Evolutionary conservation across 495 filamentous ascomycete species (phyloP), one percentile per base, ranked within the genome.

Genomic region (Xylaria sp.): DNA sequence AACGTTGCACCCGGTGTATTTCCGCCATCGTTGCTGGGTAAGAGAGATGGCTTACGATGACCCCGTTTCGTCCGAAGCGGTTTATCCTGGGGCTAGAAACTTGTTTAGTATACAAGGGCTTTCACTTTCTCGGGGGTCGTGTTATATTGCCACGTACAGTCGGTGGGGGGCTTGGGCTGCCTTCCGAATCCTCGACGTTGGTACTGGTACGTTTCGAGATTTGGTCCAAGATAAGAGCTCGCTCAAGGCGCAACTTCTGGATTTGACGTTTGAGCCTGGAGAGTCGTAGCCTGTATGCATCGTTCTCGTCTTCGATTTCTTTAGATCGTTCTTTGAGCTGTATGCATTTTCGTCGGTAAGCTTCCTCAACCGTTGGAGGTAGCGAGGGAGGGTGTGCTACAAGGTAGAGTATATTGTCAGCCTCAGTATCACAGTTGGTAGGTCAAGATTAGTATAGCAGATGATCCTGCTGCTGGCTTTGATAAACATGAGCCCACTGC

Each of bases 331-430:
- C 90, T 81, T 96, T 97, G 24, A 99, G 89, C 73, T 96, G 91
- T 82, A 97, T 94, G 80, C 97, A 98, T 88, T 99, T 99, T 75
- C 91, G 89, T 75, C 95, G 93, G 83, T 99, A 99, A 67, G 95
- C 94, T 76, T 93, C 90, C 82, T 99, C 97, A 55, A 98, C 93
- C 37, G 95, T 97, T 24, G 96, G 95, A 17, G 96, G 94, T n/a
- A 95, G 88, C 44, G 90, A 80, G 1, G 90, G 88, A 31, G 90
- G 87, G 58, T 84, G 79, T 68, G 85, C 87, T 82, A 79, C 76
- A 77, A 71, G 75, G 43, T 75, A 70, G 74, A 59, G 61, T 61
- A 68, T 29, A 7, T 7, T 52, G 74, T 76, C 50, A 76, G 74
- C 31, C 14, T 66, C 43, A 55, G 19, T 24, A 15, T 17, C n/a